Evolutionary conservation across 345 rosid species (phyloP).

Genomic region (Melaleuca quinquenervia): DNA sequence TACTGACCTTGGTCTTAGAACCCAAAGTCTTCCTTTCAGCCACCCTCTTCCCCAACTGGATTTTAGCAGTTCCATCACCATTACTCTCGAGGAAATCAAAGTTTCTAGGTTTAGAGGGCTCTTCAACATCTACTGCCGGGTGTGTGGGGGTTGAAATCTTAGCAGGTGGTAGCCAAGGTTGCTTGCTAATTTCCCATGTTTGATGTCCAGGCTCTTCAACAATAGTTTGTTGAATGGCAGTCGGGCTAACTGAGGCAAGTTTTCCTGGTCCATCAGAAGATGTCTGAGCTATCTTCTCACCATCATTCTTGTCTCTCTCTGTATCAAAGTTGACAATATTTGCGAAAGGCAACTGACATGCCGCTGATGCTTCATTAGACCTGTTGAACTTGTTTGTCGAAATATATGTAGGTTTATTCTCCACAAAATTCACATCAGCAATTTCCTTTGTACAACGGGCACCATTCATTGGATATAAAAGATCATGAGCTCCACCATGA

Average conservation of each 20-base stretch:
- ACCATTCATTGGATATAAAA: background rate
- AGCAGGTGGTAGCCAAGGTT: background rate
- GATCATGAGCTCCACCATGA: background rate
- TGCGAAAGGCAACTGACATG: background rate
- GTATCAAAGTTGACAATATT: conserved; percentile 1
- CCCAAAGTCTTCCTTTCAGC: conserved; percentile 47
- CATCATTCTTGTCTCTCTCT: conserved; percentile 1
- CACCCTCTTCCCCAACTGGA: conserved; percentile 29
- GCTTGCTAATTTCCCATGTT: background rate
- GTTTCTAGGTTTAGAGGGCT: conserved; percentile 7
- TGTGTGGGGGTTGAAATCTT: background rate
- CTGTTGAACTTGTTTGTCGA: conserved; percentile 1
- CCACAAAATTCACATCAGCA: conserved; percentile 5
- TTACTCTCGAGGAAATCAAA: conserved; percentile 14
- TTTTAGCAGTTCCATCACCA: conserved; percentile 12
- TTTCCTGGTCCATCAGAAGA: conserved; percentile 3
- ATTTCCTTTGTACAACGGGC: conserved; percentile 4
- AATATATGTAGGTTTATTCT: conserved; percentile 8
- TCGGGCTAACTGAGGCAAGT: background rate
- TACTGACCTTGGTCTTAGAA: conserved; percentile 32
- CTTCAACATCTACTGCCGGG: conserved; percentile 1
- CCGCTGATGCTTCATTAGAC: background rate
- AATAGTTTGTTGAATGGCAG: background rate
- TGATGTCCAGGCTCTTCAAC: background rate
- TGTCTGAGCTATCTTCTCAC: conserved; percentile 5